Conservation (phyloP, 2,329 filamentous ascomycete species). For the Rhynchosporium secalis region DNA sequence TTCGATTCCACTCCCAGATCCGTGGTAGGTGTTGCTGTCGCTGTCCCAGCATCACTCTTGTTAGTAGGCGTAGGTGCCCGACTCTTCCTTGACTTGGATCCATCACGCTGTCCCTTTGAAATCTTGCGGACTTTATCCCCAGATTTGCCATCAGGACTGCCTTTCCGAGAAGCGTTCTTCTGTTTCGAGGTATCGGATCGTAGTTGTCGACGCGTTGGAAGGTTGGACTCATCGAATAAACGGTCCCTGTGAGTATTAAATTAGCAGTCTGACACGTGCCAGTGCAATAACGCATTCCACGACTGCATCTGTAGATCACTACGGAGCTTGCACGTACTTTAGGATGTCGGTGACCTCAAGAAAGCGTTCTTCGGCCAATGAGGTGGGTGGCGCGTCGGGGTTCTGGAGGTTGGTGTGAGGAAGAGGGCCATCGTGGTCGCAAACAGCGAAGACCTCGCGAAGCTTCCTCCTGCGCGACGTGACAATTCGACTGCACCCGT, state of each 20-base stretch:
- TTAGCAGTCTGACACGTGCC: slow-evolving; percentile 34
- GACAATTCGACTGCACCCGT: slow-evolving; percentile 63
- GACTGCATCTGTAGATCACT: slow-evolving; percentile 22
- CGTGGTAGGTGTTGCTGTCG: slow-evolving; percentile 22
- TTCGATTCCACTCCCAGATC: slow-evolving; percentile 7
- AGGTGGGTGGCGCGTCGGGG: slow-evolving; percentile 55
- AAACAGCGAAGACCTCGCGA: slow-evolving; percentile 82
- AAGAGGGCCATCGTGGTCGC: slow-evolving; percentile 60
- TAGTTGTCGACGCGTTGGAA: slow-evolving; percentile 51
- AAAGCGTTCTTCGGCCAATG: slow-evolving; percentile 55
- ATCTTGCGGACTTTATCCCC: slow-evolving; percentile 28
- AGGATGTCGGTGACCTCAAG: slow-evolving; percentile 58
- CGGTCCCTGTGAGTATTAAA: slow-evolving; percentile 44
- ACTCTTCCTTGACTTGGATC: slow-evolving; percentile 32
- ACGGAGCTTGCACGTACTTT: slow-evolving; percentile 51
- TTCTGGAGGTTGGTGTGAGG: slow-evolving; percentile 59
- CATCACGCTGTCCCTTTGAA: slow-evolving; percentile 33
- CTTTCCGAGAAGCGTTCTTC: slow-evolving; percentile 38
- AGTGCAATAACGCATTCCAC: slow-evolving; percentile 23
- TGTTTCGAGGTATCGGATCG: slow-evolving; percentile 48
- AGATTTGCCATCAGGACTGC: slow-evolving; percentile 27
- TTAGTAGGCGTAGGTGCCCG: slow-evolving; percentile 31
- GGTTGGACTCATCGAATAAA: slow-evolving; percentile 52
- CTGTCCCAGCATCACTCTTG: slow-evolving; percentile 27
- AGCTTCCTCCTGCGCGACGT: slow-evolving; percentile 88